A percentile compares a stretch with the other conserved stretches of the same genome.
phyloP scores from a whole-genome alignment of 2,329 filamentous ascomycete species.

The Drechslerella coelobrocha region DNA sequence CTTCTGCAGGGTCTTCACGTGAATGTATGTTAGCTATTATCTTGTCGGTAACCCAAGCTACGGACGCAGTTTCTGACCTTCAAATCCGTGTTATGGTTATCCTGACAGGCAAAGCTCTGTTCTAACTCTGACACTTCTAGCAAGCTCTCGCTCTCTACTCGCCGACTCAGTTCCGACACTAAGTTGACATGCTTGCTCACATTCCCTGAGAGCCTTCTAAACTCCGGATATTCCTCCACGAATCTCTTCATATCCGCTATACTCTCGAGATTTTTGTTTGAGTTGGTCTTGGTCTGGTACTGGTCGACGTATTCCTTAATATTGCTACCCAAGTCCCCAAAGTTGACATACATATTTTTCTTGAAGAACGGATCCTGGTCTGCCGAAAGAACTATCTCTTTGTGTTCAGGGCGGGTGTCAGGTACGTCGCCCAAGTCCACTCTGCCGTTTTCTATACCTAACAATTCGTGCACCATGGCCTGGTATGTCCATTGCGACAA shows the following conservation, averaged over 20 bases:
- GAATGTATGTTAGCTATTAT: constrained; percentile 12
- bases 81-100: constrained; percentile 89
- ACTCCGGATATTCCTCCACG: constrained; percentile 98
- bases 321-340: constrained; percentile 72
- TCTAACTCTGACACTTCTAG: constrained; percentile 97
- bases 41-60: neutral
- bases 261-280: constrained; percentile 92
- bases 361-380: constrained; percentile 99
- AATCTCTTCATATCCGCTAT: constrained; percentile 99
- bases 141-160: constrained; percentile 82
- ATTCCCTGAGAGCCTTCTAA: constrained; percentile 93
- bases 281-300: constrained; percentile 97
- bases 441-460: constrained; percentile 93
- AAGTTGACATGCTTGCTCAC: constrained; percentile 98
- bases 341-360: constrained; percentile 77
- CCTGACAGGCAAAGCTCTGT: constrained; percentile 94
- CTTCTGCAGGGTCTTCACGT: constrained; percentile 74
- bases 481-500: constrained; percentile 99
- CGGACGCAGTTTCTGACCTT: constrained; percentile 66
- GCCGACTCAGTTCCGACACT: constrained; percentile 88
- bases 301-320: constrained; percentile 91
- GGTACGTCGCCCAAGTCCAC: constrained; percentile 85
- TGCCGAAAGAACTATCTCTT: constrained; percentile 88
- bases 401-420: constrained; percentile 83
- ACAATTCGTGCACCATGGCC: constrained; percentile 97